Evolutionary conservation across 1,284 basidiomycete species (phyloP).

Genomic region (Takashimella koratensis): DNA sequence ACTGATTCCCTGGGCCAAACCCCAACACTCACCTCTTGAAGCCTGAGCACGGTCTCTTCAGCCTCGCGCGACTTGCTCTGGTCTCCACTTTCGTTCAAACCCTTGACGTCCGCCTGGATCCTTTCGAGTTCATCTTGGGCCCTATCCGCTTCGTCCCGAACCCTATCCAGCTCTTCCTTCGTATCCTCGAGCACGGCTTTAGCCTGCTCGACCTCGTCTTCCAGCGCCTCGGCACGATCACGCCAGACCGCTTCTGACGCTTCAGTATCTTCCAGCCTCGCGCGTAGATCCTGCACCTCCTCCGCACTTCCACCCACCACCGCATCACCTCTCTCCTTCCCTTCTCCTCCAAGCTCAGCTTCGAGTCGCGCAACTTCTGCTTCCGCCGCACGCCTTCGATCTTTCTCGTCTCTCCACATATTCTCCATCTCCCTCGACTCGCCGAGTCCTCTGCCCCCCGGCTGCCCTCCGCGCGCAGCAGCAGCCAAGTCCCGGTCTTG

Average conservation of each 20-base stretch:
- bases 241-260: conserved; percentile 60
- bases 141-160: conserved; percentile 53
- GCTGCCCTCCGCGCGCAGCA: conserved; percentile 54
- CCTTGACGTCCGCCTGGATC: conserved; percentile 54
- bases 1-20: conserved; percentile 23
- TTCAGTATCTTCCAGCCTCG: conserved; percentile 59
- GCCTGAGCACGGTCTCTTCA: conserved; percentile 57
- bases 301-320: too few species aligned
- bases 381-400: conserved; percentile 28
- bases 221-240: conserved; percentile 64
- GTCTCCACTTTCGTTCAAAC: conserved; percentile 25
- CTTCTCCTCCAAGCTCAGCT: conserved; percentile 63
- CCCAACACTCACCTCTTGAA: conserved; percentile 59
- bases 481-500: conserved; percentile 73
- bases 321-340: too few species aligned
- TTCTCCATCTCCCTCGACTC: conserved; percentile 29
- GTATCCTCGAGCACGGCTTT: conserved; percentile 53
- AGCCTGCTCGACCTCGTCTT: conserved; percentile 64
- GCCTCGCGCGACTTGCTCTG: conserved; percentile 59
- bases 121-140: conserved; percentile 60
- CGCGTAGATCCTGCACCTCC: conserved; percentile 58
- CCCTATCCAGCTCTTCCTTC: conserved; percentile 56
- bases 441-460: conserved; percentile 40
- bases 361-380: conserved; percentile 43
- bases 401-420: conserved; percentile 44